These are phyloP conservation scores for Pholiota conissans DNA, from an alignment of 768 basidiomycete genomes.

Conservation along the genomic window DNA sequence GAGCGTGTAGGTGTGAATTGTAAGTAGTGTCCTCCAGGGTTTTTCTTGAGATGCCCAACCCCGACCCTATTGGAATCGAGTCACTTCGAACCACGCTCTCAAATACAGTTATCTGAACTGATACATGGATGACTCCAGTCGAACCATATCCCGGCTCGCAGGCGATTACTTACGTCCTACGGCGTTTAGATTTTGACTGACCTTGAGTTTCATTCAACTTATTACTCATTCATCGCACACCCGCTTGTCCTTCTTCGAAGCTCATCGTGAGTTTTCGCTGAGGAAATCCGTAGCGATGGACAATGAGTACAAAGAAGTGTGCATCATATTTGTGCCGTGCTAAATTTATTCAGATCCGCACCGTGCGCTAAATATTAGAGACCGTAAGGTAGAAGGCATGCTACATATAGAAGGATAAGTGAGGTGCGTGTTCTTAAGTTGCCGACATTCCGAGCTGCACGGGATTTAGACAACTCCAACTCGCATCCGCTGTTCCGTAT, in stretches of 20 bases:
- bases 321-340: neutral
- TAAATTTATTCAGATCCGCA: slow-evolving; percentile 2
- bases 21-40: too few relatives aligned
- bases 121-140: neutral
- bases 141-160: neutral
- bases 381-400: neutral
- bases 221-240: neutral
- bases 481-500: too few relatives aligned
- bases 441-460: neutral
- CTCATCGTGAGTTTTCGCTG: neutral
- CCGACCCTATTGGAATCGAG: too few relatives aligned
- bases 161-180: slow-evolving; percentile 1
- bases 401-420: neutral
- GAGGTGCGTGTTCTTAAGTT: neutral
- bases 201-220: neutral
- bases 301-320: neutral
- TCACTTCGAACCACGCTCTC: too few relatives aligned
- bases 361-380: neutral
- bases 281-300: neutral
- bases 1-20: too few relatives aligned
- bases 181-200: neutral
- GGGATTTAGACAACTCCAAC: neutral
- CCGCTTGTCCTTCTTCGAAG: neutral
- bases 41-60: too few relatives aligned
- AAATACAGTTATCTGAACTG: too few relatives aligned